Evolutionary conservation across 768 basidiomycete species (phyloP), one percentile per base, ranked within the genome.

Genomic region (Boletales sp.): DNA sequence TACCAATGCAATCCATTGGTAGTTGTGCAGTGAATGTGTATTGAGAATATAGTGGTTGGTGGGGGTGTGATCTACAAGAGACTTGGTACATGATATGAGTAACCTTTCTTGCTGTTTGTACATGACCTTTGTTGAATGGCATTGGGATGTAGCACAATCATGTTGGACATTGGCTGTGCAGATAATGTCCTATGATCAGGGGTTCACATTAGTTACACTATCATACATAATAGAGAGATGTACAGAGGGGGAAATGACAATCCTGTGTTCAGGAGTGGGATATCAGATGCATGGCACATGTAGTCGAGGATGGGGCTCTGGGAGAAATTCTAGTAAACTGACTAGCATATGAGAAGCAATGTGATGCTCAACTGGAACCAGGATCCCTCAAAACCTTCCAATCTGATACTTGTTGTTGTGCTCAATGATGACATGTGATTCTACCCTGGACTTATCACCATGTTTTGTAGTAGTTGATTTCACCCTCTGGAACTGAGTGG

Each of bases 161-260:
- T 50, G 43, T 12, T 50, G 49, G 8, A 50, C 12, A 8, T 50
- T 50, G 19, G 44, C 43, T 17, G 3, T 10, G 15, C 43, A 50
- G 28, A 50, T 44, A 5, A 44, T 8, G 12, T 44, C 14, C 28
- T 44, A 18, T 2, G 19, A 15, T 31, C 8, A 41, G 33, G 3
- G 31, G 4, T 34, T 34, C 12, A 17, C 4, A 5, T 43, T 10
- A 30, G 45, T 31, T 2, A 31, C n/a, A 8, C 7, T 33, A 12
- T 33, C 6, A 21, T 25, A 25, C 14, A 34, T 7, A 5, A 13
- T 25, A 21, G 11, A 3, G 17, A 19, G 6, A 15, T 18, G 1
- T 41, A 47, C 37, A 8, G 2, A 11, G 8, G 46, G 38, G 2
- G 18, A 17, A 25, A 48, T 10, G 8, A 41, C 14, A 4, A 34